Evolutionary conservation across 2,329 filamentous ascomycete species (phyloP), one percentile per base, ranked within the genome.

Genomic region (Tolypocladium nubicola): DNA sequence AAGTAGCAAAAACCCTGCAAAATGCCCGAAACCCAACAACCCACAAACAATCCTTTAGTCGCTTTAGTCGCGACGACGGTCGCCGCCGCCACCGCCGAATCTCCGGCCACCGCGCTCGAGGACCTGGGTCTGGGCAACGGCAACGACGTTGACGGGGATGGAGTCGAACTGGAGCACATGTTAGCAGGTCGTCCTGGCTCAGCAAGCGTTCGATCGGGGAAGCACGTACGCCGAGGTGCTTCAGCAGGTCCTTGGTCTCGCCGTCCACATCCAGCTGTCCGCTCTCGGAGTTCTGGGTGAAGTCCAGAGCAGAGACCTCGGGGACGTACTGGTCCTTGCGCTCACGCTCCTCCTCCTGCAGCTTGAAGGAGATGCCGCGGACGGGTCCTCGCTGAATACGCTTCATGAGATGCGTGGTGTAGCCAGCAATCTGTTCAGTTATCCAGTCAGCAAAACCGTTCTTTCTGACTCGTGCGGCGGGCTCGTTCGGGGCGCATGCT

Each of bases 321-420:
- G 94, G 94, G 66, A 99, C 94, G 83, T 97, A 99, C 84, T 99
- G 94, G 84, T 99, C 94, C 89, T 99, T 99, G 77, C 94, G 89
- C 83, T 99, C 94, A 85, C 94, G 90, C 88, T 99, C 94, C 84
- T 99, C 94, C 84, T 99, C 94, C 83, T 99, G 94, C 62, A 99
- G 90, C 87, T 99, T 99, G 92, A 99, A 99, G 79, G 95, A 99
- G 81, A 99, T 99, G 84, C 94, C 94, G 72, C 94, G 95, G 79
- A 99, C 94, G 66, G 94, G 94, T 66, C 94, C 94, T 77, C 94
- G 91, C 85, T 97, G 94, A 71, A 99, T 99, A 80, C 94, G 94
- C 88, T 97, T 97, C 95, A 99, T 99, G 79, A 95, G 77, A 76
- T 96, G 91, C 67, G 94, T 97, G 71, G 93, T 96, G 87, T 96